Evolutionary conservation across 495 filamentous ascomycete genomes (phyloP), one percentile per base, ranked within the genome.

Genomic region (Xylaria cubensis): DNA sequence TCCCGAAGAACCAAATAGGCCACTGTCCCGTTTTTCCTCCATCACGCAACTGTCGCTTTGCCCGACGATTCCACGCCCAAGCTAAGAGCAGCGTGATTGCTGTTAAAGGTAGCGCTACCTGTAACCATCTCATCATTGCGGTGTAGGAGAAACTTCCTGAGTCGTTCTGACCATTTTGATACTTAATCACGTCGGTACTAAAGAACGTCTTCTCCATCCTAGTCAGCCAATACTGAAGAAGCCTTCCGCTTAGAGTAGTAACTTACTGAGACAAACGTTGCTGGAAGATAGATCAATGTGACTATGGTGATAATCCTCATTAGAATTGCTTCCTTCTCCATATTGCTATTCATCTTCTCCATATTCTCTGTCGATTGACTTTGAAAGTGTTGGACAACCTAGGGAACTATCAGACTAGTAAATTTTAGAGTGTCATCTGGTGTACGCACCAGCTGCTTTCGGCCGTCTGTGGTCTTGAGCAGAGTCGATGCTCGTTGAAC

Each of bases 141-240:
- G 63, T 63, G 21, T 50, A 32, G 12, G 84, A 85, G 67, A 82
- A 86, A 21, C 74, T 73, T 19, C 78, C 82, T 12, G 71, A 69
- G 32, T 72, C 70, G 26, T 66, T 66, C 36, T 48, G 39, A 24
- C 73, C 62, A 46, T 79, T 77, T 67, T 83, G 81, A 62, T 80
- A 85, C 71, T 80, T 83, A 7, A 85, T 71, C n/a, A 84, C 72
- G 53, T 84, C 81, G 6, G 83, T 85, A 69, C 83, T 84, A 68
- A 85, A 85, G 61, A 85, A 81, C 5, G 83, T 83, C 80, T 83
- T 62, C 58, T 36, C 34, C 29, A 10, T 39, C 58, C 34, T 36
- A 62, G 34, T 36, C 53, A 67, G 44, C 36, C 21, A 41, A 41
- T 69, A 36, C 65, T 74, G 51, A 78, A 64, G 58, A 61, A 24